These are phyloP conservation scores for Globisporangium sylvaticum DNA, from an alignment of 352 stramenopile species.

Conservation along the genomic window DNA sequence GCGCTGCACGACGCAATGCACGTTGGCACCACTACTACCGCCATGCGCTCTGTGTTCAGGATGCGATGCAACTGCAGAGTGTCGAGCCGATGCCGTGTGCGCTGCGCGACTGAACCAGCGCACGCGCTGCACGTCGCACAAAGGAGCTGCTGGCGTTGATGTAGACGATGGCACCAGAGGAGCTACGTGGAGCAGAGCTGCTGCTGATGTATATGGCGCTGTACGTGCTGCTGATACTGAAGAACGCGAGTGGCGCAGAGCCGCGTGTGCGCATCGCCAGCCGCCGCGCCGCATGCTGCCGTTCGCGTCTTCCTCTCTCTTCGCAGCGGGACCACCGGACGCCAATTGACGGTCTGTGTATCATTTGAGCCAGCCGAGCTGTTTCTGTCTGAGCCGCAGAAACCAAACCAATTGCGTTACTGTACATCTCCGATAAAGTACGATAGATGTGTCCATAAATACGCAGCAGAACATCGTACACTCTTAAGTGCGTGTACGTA, in stretches of 20 bases:
- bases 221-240: background rate
- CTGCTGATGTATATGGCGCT: background rate
- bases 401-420: background rate
- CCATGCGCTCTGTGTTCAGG: background rate
- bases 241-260: background rate
- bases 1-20: background rate
- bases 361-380: background rate
- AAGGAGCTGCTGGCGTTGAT: background rate
- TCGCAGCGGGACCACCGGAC: background rate
- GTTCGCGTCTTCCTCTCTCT: background rate
- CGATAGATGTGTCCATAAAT: background rate
- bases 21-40: background rate
- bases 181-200: background rate
- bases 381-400: background rate
- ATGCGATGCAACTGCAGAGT: background rate
- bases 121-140: background rate
- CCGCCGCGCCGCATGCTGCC: conserved; percentile 10
- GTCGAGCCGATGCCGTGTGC: conserved; percentile 1
- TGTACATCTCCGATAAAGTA: background rate
- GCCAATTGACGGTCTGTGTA: background rate
- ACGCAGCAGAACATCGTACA: background rate
- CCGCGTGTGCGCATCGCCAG: conserved; percentile 12
- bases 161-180: background rate
- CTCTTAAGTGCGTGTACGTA: background rate
- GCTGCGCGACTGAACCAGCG: conserved; percentile 16